These are phyloP conservation scores for Elsinoe ampelina DNA, from an alignment of 2,329 filamentous ascomycete species.

Conservation along the genomic window DNA sequence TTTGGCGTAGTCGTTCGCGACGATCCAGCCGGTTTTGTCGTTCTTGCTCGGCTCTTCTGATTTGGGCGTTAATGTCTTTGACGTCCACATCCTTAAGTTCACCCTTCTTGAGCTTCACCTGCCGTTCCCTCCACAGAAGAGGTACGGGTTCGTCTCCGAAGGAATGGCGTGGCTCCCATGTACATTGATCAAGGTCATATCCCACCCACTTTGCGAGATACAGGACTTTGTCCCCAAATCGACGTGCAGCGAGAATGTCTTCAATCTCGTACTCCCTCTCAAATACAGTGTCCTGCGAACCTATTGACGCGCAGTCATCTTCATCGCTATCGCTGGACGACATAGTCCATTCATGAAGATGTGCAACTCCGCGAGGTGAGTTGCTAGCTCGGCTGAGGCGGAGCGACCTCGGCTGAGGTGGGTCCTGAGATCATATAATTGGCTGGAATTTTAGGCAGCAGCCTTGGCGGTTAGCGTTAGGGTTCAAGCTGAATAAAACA, in stretches of 20 bases:
- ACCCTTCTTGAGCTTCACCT: constrained; percentile 17
- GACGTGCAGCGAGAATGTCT: constrained; percentile 22
- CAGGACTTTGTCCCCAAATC: constrained; percentile 6
- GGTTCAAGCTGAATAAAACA: no score
- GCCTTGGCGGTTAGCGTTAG: no score
- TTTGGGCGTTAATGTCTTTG: constrained; percentile 17
- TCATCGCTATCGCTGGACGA: neutral
- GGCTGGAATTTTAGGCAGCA: no score
- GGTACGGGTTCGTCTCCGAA: neutral
- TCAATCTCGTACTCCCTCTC: constrained; percentile 25
- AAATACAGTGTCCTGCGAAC: constrained; percentile 20
- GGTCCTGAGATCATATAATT: no score
- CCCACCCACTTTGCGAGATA: constrained; percentile 28
- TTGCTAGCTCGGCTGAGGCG: no score
- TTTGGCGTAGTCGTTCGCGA: neutral
- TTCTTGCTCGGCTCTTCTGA: neutral
- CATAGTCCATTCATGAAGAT: neutral
- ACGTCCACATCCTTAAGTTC: constrained; percentile 20
- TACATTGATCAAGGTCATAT: constrained; percentile 21
- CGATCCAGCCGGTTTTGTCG: neutral
- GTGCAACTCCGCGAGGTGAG: neutral
- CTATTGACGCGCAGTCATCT: constrained; percentile 14
- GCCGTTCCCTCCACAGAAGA: constrained; percentile 20
- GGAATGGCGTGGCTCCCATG: constrained; percentile 23
- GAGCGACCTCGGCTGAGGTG: no score